Evolutionary conservation across 2,329 filamentous ascomycete species (phyloP).

Genomic region (Venturia oleaginea): DNA sequence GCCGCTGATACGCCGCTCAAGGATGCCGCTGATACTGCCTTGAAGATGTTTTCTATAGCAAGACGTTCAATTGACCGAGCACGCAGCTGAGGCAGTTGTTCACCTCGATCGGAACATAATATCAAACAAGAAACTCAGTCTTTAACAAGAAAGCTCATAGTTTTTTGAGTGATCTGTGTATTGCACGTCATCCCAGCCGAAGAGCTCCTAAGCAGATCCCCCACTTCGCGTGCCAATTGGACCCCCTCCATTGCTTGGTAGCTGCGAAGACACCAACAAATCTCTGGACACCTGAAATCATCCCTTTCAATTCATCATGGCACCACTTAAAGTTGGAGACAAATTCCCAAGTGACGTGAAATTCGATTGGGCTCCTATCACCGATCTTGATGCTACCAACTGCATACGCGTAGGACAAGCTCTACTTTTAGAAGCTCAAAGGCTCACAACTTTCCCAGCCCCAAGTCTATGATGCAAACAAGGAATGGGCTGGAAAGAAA

Average conservation of each 20-base stretch:
- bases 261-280: not conserved
- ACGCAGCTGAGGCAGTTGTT: not conserved
- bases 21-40: not conserved
- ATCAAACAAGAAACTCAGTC: not conserved
- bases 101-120: not conserved
- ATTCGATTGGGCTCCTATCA: slow-evolving; percentile 76
- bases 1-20: not conserved
- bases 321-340: slow-evolving; percentile 71
- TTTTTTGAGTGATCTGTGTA: no score
- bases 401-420: slow-evolving; percentile 51
- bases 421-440: not conserved
- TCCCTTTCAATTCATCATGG: slow-evolving; percentile 35
- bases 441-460: slow-evolving; percentile 34
- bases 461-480: slow-evolving; percentile 68
- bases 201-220: not conserved
- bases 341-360: slow-evolving; percentile 69
- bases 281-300: not conserved
- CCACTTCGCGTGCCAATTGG: not conserved
- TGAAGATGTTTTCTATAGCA: no score
- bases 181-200: not conserved
- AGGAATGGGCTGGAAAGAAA: slow-evolving; percentile 63
- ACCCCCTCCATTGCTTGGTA: not conserved
- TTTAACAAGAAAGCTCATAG: not conserved
- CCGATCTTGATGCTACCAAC: slow-evolving; percentile 59
- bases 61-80: not conserved